Conservation (phyloP, 768 basidiomycete species). For the Piloderma croceum region DNA sequence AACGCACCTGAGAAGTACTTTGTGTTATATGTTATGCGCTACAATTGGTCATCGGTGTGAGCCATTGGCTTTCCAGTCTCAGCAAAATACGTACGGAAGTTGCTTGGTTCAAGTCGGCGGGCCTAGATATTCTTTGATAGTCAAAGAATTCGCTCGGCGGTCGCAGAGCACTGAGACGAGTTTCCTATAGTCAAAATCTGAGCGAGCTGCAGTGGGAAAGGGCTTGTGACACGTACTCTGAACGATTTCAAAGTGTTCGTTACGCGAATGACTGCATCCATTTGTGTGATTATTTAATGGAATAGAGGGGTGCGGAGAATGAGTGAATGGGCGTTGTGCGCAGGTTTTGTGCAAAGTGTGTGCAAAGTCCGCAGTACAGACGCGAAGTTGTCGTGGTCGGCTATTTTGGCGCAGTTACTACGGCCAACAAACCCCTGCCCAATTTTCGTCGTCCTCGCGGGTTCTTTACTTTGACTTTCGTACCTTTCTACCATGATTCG, state of each 20-base stretch:
- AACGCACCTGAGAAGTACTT: constrained; percentile 78
- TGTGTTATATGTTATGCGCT: constrained; percentile 95
- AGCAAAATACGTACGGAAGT: constrained; percentile 51
- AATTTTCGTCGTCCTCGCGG: constrained; percentile 14
- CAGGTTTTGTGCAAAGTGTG: constrained; percentile 9
- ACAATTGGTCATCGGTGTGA: constrained; percentile 1
- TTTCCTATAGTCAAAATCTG: constrained; percentile 47
- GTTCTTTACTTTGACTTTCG: constrained; percentile 12
- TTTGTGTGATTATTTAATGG: constrained; percentile 24
- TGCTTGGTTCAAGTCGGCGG: constrained; percentile 74
- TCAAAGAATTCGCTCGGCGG: constrained; percentile 79
- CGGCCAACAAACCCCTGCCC: constrained; percentile 11
- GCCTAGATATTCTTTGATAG: constrained; percentile 74
- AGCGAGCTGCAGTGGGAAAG: neutral
- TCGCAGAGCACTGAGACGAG: constrained; percentile 69
- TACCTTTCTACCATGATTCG: constrained; percentile 55
- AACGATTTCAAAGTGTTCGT: constrained; percentile 64
- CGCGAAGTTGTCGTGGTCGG: neutral
- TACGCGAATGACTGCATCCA: constrained; percentile 66
- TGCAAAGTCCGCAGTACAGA: neutral
- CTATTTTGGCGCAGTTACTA: neutral
- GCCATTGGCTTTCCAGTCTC: neutral
- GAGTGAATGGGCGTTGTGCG: constrained; percentile 5
- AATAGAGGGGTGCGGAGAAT: constrained; percentile 6
- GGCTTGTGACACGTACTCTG: constrained; percentile 43